A percentile compares a stretch with the other conserved stretches of the same genome.
Conservation (phyloP, 441 rosid genomes). For the Populus hybrid region DNA sequence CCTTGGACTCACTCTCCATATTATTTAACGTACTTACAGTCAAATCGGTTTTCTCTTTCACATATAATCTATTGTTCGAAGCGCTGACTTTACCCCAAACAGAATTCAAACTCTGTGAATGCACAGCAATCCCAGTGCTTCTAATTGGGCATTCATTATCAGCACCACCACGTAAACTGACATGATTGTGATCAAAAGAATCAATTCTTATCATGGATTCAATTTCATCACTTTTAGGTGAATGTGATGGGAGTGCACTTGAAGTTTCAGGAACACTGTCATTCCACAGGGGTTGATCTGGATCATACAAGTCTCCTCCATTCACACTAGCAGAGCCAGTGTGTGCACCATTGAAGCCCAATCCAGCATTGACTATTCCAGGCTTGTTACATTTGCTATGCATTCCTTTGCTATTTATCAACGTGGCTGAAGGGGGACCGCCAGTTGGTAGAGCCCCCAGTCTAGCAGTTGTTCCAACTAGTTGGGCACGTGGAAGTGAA, state of each 20-base stretch:
- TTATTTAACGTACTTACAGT: slow-evolving; percentile 35
- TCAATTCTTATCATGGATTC: slow-evolving; percentile 49
- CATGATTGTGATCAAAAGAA: slow-evolving; percentile 39
- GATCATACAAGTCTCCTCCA: slow-evolving; percentile 92
- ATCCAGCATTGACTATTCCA: slow-evolving; percentile 55
- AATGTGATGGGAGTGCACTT: slow-evolving; percentile 40
- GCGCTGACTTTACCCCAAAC: slow-evolving; percentile 78
- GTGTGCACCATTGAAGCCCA: slow-evolving; percentile 56
- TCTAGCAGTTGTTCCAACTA: slow-evolving; percentile 57
- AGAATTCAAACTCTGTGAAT: slow-evolving; percentile 35
- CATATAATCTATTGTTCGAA: slow-evolving; percentile 43
- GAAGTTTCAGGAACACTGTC: slow-evolving; percentile 68
- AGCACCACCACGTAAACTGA: slow-evolving; percentile 28
- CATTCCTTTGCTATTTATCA: slow-evolving; percentile 52
- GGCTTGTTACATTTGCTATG: slow-evolving; percentile 55
- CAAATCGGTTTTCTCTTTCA: slow-evolving; percentile 55
- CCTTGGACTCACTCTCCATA: slow-evolving; percentile 55
- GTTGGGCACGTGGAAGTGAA: slow-evolving; percentile 77
- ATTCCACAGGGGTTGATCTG: slow-evolving; percentile 99
- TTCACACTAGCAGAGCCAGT: slow-evolving; percentile 41
- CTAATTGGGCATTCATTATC: slow-evolving; percentile 43
- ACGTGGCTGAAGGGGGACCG: slow-evolving; percentile 48
- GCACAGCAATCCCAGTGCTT: slow-evolving; percentile 27
- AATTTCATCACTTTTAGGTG: slow-evolving; percentile 55
- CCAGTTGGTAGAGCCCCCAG: slow-evolving; percentile 50